A percentile compares a stretch with the other conserved stretches of the same genome.
Conservation (phyloP, 176 grass and related monocot species). For the Luzula sylvatica region DNA sequence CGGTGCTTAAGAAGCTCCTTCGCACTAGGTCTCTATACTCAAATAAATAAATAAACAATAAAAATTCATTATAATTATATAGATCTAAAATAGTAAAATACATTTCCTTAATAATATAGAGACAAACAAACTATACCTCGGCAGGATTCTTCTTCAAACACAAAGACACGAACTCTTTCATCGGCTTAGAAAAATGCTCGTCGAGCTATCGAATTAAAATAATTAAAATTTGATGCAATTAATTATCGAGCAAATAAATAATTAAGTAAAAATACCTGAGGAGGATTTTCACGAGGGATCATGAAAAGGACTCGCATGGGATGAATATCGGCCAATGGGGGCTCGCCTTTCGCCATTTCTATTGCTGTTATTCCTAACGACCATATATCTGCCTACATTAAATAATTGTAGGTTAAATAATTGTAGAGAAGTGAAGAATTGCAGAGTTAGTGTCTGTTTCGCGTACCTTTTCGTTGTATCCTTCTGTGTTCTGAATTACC, state of each 20-base stretch:
- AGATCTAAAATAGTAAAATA: constrained; percentile 6
- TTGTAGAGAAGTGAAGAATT: too few relatives aligned
- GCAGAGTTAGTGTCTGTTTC: too few relatives aligned
- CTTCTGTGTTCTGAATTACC: constrained; percentile 99
- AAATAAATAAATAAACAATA: constrained; percentile 30
- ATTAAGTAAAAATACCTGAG: constrained; percentile 58
- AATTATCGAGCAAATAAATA: constrained; percentile 11
- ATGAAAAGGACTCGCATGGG: constrained; percentile 99
- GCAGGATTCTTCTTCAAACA: constrained; percentile 90
- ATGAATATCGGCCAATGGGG: constrained; percentile 98
- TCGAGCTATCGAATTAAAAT: constrained; percentile 54
- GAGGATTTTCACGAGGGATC: constrained; percentile 99
- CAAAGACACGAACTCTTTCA: constrained; percentile 98
- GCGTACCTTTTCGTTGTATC: constrained; percentile 99
- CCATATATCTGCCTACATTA: constrained; percentile 95
- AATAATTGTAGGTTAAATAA: constrained; percentile 19
- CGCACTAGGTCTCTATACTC: constrained; percentile 71
- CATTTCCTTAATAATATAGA: background rate
- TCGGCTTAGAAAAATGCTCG: constrained; percentile 93
- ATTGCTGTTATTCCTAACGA: constrained; percentile 99
- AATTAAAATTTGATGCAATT: background rate
- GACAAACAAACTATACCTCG: constrained; percentile 53
- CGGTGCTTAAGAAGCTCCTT: constrained; percentile 98
- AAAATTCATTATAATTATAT: background rate
- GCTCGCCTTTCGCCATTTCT: constrained; percentile 99